Conservation (phyloP, 2,329 filamentous ascomycete genomes). For the Scortechinia acanthostroma region DNA sequence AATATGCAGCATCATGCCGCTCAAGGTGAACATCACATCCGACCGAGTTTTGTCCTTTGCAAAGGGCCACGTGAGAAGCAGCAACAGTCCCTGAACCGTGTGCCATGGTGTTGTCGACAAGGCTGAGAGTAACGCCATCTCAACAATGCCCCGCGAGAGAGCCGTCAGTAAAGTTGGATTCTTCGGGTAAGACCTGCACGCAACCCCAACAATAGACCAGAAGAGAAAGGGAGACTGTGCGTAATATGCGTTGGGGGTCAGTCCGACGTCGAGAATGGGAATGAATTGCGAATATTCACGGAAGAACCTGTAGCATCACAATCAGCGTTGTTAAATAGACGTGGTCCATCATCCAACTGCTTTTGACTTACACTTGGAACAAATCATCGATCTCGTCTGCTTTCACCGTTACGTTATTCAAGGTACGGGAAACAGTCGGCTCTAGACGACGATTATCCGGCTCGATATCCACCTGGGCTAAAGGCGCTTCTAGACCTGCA, state of each 20-base stretch:
- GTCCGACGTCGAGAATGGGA: conserved; percentile 21
- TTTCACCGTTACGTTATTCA: conserved; percentile 18
- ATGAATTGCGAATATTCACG: conserved; percentile 23
- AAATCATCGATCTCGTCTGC: conserved; percentile 24
- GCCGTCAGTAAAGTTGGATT: conserved; percentile 26
- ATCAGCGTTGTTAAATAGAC: no score
- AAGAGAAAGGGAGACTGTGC: not conserved
- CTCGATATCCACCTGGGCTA: not conserved
- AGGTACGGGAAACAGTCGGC: conserved; percentile 15
- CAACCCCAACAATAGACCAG: conserved; percentile 17
- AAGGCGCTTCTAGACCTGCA: no score
- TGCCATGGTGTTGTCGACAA: conserved; percentile 14
- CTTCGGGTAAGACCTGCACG: conserved; percentile 21
- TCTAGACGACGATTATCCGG: not conserved
- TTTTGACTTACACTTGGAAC: conserved; percentile 18
- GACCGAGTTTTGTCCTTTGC: conserved; percentile 19
- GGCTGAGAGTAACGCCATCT: conserved; percentile 24
- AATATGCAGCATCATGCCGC: conserved; percentile 25
- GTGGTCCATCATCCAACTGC: not conserved
- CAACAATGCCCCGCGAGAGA: conserved; percentile 18
- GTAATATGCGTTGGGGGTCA: not conserved
- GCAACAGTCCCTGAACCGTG: conserved; percentile 23
- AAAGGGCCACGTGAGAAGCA: conserved; percentile 28
- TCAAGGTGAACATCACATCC: conserved; percentile 23
- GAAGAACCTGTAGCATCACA: conserved; percentile 21